Base-by-base conservation (phyloP, 352 stramenopile genomes). In the Phytopythium oedochilum region DNA sequence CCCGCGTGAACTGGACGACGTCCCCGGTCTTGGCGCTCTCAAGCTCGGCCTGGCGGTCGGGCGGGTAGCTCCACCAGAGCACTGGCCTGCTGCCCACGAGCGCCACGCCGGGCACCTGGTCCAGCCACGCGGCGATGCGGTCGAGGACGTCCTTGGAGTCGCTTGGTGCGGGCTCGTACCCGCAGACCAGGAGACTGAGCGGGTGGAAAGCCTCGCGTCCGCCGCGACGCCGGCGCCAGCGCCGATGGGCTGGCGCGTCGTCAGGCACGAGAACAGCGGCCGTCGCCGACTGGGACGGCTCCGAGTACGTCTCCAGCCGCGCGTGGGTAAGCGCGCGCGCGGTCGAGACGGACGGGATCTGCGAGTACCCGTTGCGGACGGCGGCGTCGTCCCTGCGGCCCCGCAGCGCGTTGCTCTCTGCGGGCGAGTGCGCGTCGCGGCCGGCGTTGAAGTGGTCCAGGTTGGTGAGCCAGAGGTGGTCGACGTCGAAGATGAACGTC, bases 391-490 rank as follows among this genome's bases (percentile, higher is more conserved):
- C 83, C 31, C 78, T 63, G 36, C 83, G 57, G 34, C 66, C 76
- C 6, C 61, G 62, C 11, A 93, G 64, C 2, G 48, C 35, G n/a
- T 75, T 70, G 20, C 29, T 44, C 18, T 68, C 57, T 20, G 61
- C 39, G 5, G 53, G 62, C 18, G 66, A 50, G 0, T 42, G 29
- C 17, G 10, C 32, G 5, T 36, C 34, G 3, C 22, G 15, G 52
- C 31, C 23, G 17, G n/a, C 66, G 47, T 91, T 87, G 55, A 96
- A 92, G 59, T 96, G 87, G 45, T 91, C 78, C 29, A 97, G 71
- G 59, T 97, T 96, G 11, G 87, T 93, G 49, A 97, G 78, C 89
- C 89, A 97, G 29, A 97, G 66, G 57, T 89, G 83, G 60, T 96
- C 90, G 38, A 97, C 89, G 57, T 96, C 84, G 20, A 92, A 83